phyloP scores from a whole-genome alignment of 2,329 filamentous ascomycete genomes.

The Fusarium sp. region DNA sequence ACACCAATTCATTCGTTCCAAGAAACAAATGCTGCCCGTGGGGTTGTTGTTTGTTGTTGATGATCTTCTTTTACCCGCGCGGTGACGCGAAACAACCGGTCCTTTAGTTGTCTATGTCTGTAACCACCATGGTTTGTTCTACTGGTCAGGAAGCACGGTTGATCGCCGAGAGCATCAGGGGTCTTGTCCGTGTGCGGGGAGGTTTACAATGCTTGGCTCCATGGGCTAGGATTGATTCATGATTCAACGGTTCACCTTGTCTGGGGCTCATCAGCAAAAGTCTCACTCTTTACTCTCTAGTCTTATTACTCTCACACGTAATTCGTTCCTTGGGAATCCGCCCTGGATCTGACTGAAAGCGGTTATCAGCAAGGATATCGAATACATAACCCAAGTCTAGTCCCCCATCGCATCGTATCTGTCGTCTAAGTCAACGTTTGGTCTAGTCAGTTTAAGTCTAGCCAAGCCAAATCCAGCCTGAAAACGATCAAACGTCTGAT shows the following conservation, averaged over 20 bases:
- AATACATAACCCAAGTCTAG: slow-evolving; percentile 20
- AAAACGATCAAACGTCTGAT: slow-evolving; percentile 17
- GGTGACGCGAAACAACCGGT: slow-evolving; percentile 42
- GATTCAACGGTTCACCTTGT: slow-evolving; percentile 23
- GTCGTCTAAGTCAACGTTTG: slow-evolving; percentile 17
- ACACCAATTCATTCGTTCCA: background rate
- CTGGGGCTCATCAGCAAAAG: slow-evolving; percentile 34
- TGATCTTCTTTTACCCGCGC: slow-evolving; percentile 39
- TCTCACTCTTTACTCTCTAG: slow-evolving; percentile 13
- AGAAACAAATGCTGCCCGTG: background rate
- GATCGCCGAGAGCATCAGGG: slow-evolving; percentile 32
- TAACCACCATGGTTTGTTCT: slow-evolving; percentile 31
- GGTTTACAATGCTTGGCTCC: background rate
- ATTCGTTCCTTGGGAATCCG: slow-evolving; percentile 28
- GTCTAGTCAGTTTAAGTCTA: slow-evolving; percentile 1
- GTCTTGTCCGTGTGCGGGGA: slow-evolving; percentile 25
- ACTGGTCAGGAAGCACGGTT: slow-evolving; percentile 34
- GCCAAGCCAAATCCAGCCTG: slow-evolving; percentile 36
- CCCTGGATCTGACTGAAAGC: slow-evolving; percentile 10
- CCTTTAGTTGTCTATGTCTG: slow-evolving; percentile 27
- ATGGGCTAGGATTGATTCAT: slow-evolving; percentile 8
- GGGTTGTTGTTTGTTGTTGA: background rate
- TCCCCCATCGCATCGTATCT: slow-evolving; percentile 2
- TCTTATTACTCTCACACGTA: slow-evolving; percentile 15
- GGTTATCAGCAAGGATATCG: slow-evolving; percentile 9